Percentiles rank a stretch among this genome's conserved stretches.
Conservation (phyloP, 2,329 filamentous ascomycete species). For the Didymosphaeria variabile region DNA sequence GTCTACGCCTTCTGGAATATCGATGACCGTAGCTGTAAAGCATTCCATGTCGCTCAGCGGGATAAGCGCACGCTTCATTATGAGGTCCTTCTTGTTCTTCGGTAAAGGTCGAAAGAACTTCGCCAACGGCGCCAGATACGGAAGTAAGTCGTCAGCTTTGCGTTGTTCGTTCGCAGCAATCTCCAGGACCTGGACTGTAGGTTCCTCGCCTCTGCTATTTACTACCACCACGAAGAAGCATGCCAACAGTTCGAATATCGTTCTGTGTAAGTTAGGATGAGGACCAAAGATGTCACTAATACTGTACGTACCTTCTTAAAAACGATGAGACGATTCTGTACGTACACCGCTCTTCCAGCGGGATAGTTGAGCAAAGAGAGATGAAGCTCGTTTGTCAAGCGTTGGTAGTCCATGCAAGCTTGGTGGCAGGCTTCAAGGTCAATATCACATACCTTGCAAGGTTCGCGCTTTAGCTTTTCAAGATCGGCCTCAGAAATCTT, state of each 20-base stretch:
- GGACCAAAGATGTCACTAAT: not conserved
- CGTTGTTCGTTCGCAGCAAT: conserved; percentile 75
- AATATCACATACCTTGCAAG: conserved; percentile 81
- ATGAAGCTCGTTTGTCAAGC: conserved; percentile 83
- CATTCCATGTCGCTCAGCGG: conserved; percentile 83
- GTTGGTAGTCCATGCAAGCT: conserved; percentile 80
- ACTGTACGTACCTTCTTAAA: conserved; percentile 68
- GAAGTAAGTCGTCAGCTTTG: conserved; percentile 84
- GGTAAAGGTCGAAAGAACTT: conserved; percentile 73
- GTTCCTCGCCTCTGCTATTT: conserved; percentile 70
- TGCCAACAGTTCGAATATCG: conserved; percentile 81
- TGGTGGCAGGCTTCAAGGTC: conserved; percentile 84
- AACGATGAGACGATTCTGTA: conserved; percentile 78
- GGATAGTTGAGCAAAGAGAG: conserved; percentile 79
- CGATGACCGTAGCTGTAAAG: conserved; percentile 74
- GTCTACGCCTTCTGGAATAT: conserved; percentile 56
- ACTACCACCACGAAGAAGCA: conserved; percentile 77
- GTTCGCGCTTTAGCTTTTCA: conserved; percentile 85
- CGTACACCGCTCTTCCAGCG: conserved; percentile 81
- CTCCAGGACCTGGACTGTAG: conserved; percentile 80
- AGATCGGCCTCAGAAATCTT: conserved; percentile 91
- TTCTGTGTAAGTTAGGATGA: conserved; percentile 61
- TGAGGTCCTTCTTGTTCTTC: conserved; percentile 71
- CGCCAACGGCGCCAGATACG: conserved; percentile 78
- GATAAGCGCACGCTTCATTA: conserved; percentile 73